Evolutionary conservation across 345 rosid genomes (phyloP), one percentile per base, ranked within the genome.

Genomic region (Dipteronia dyeriana): DNA sequence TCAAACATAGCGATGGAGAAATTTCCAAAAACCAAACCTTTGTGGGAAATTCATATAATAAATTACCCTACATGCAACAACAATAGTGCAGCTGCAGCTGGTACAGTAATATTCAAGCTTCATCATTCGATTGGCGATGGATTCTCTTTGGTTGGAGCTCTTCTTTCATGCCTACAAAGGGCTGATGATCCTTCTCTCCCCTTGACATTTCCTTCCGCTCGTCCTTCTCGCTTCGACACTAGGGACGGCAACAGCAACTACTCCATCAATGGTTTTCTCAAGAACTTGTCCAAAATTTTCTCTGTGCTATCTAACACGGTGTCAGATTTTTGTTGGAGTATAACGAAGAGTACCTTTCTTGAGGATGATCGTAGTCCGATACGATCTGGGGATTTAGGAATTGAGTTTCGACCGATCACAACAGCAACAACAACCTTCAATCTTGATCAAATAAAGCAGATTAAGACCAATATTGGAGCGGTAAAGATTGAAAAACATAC

Each of bases 121-220:
- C 93, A 90, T 66, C 93, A 90, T 49, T 68, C 91, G 0, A 88
- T 90, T 6, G 90, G 91, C 0, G 93, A 90, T 41, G 91, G 93
- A 20, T 85, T 65, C 41, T 84, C 86, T 78, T 77, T 90, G 11
- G 80, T 90, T 84, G 87, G 86, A 19, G 87, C 85, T 45, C 89
- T 90, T 34, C 81, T 90, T 49, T 90, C 91, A 49, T 85, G 88
- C 41, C 70, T 90, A 2, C 81, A 85, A 75, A 78, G 90, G 61
- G 91, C 88, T 14, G 90, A 88, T 7, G 19, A 84, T 13, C 91
- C 91, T 78, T 81, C 79, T 26, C 78, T 85, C 53, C 88, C 92
- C 2, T 29, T 86, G 75, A 73, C 84, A 6, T 83, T 87, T 51
- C 90, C 91, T 43, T 60, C 85, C 9, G 68, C 34, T 23, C 25